Conservation (phyloP, 2,329 filamentous ascomycete genomes). For the Stenocarpella maydis region DNA sequence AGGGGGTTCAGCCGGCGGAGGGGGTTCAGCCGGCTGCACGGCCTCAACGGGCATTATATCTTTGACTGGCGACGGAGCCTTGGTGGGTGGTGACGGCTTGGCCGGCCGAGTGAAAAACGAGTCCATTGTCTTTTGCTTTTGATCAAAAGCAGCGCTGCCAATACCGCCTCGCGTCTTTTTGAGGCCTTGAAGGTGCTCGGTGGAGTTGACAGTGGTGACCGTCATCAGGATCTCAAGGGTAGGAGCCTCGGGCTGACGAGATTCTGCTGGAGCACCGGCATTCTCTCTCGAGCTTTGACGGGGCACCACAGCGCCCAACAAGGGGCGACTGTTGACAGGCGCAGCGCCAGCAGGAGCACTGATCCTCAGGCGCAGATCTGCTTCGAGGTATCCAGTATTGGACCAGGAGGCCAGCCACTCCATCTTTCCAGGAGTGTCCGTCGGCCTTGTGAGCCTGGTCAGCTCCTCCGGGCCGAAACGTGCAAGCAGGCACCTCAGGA, state of each 20-base stretch:
- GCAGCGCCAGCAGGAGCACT: neutral
- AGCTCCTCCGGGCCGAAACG: constrained; percentile 53
- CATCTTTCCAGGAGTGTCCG: constrained; percentile 34
- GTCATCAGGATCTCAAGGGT: constrained; percentile 40
- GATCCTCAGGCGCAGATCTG: constrained; percentile 25
- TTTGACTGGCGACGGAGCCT: neutral
- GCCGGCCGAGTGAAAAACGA: constrained; percentile 69
- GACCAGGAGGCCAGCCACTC: constrained; percentile 53
- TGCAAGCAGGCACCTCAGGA: constrained; percentile 70
- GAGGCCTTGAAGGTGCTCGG: constrained; percentile 75
- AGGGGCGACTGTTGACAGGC: neutral
- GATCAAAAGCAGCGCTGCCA: constrained; percentile 79
- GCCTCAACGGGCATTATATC: neutral
- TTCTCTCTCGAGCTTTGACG: neutral
- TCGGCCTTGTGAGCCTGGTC: constrained; percentile 37
- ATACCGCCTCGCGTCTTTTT: constrained; percentile 85
- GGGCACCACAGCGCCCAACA: neutral
- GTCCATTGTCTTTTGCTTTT: constrained; percentile 77
- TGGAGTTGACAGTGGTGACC: constrained; percentile 72
- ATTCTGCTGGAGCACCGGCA: neutral
- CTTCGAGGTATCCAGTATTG: constrained; percentile 61
- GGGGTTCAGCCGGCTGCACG: neutral
- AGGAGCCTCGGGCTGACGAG: neutral
- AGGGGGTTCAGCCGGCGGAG: neutral
- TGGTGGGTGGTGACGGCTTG: constrained; percentile 57